Base-by-base conservation (phyloP, 768 basidiomycete species). In the Strobilomyces echinocephalus region DNA sequence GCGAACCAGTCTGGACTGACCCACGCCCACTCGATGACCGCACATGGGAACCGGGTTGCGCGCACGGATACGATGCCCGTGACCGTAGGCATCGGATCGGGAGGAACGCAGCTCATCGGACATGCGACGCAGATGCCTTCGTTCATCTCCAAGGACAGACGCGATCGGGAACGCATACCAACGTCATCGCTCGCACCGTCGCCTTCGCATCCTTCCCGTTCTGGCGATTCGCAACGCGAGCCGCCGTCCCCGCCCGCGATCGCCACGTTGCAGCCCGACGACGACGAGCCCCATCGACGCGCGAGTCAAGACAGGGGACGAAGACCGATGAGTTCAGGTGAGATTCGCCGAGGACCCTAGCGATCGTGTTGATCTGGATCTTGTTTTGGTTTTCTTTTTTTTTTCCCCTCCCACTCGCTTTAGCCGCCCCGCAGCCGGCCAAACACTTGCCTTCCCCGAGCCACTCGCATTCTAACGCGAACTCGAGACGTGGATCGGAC, bases 1-100 rank as follows among this genome's bases (percentile, higher is more conserved):
- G 11, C 34, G 11, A 34, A 2, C 11, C 34, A 58, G 46, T 43
- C 28, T 35, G 12, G 44, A 14, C 36, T 65, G n/a, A 34, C 51
- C 0, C 66, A 67, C 44, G 26, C 61, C 2, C 65, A 67, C 18
- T 53, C 65, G 0, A 55, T 67, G 39, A 30, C 63, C 47, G 38
- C 46, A 15, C 60, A 63, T 49, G 57, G 55, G 2, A 65, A 45
- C 41, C 55, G 67, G 2, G 50, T 72, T 35, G 48, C 64, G 26
- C 55, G 71, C 33, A 60, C 63, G 0, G 70, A 71, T 43, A 72
- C 71, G 26, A 60, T 72, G n/a, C 71, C 70, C 51, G 68, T 55
- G n/a, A 39, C 53, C 57, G 53, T 56, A 26, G 62, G 54, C 31
- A 53, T 69, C 52, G 67, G 64, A 53, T 66, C 64, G 36, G 55